These are phyloP conservation scores for Ramularia collo-cygni DNA, from an alignment of 2,329 filamentous ascomycete species.

Conservation along the genomic window DNA sequence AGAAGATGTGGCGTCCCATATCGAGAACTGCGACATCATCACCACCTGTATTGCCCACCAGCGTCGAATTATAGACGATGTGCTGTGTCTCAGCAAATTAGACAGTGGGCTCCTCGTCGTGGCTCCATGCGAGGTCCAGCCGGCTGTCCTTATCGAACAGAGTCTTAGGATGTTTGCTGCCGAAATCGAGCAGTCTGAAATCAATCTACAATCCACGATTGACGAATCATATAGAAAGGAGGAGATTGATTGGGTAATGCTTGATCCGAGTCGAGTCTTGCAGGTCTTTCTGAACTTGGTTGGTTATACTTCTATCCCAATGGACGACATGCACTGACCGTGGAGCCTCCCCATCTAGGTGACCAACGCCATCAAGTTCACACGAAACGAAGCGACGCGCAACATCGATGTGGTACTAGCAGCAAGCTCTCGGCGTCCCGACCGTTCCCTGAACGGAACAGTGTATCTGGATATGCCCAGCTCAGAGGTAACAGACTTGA, in stretches of 20 bases:
- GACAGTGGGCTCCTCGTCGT: slow-evolving; percentile 29
- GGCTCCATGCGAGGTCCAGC: slow-evolving; percentile 31
- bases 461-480: slow-evolving; percentile 1
- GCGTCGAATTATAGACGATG: slow-evolving; percentile 41
- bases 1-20: slow-evolving; percentile 9
- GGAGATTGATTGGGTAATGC: slow-evolving; percentile 13
- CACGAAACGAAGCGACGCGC: slow-evolving; percentile 20
- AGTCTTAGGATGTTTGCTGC: slow-evolving; percentile 35
- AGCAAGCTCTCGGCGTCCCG: background rate
- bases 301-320: slow-evolving; percentile 12
- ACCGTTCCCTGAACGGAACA: background rate
- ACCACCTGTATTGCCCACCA: slow-evolving; percentile 27
- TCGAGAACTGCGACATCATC: slow-evolving; percentile 27
- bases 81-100: slow-evolving; percentile 38
- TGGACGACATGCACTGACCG: slow-evolving; percentile 10
- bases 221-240: slow-evolving; percentile 15
- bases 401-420: slow-evolving; percentile 26
- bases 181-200: slow-evolving; percentile 30
- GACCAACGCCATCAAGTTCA: slow-evolving; percentile 25
- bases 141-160: slow-evolving; percentile 27
- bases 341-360: too few species aligned
- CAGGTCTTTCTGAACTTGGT: slow-evolving; percentile 18
- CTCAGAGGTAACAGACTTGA: slow-evolving; percentile 38
- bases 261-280: slow-evolving; percentile 18
- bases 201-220: slow-evolving; percentile 33